These are phyloP conservation scores for Trypanosomatidae sp. DNA, from an alignment of 208 protist genomes.

Conservation along the genomic window DNA sequence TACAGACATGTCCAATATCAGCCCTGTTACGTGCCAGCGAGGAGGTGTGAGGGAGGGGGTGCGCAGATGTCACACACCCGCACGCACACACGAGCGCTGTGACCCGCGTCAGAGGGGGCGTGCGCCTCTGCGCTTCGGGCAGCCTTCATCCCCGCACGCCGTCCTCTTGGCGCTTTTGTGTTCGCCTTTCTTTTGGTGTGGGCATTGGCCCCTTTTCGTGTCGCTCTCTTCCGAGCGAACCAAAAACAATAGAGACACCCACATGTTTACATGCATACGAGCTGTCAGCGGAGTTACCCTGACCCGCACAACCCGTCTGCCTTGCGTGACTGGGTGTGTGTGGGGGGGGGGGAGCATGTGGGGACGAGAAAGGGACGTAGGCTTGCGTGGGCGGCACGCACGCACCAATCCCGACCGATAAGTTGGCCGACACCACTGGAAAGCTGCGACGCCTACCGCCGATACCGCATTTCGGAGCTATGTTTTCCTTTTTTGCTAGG, in stretches of 20 bases:
- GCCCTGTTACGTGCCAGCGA: neutral
- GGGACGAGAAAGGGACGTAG: neutral
- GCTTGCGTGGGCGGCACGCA: neutral
- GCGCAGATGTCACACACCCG: neutral
- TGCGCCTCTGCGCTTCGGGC: neutral
- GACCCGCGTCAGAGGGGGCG: neutral
- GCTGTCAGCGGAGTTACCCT: neutral
- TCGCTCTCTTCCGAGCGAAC: neutral
- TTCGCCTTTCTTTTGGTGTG: neutral
- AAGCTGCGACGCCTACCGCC: neutral
- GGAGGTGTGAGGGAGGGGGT: neutral
- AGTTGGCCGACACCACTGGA: neutral
- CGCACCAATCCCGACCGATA: neutral
- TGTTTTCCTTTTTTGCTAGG: neutral
- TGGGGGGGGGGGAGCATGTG: no score
- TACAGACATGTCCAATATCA: neutral
- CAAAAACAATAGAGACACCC: neutral
- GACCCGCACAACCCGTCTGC: neutral
- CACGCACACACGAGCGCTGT: neutral
- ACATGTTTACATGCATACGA: neutral
- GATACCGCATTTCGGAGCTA: neutral
- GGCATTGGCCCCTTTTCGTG: neutral
- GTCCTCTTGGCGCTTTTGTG: neutral
- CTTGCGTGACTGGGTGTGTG: neutral
- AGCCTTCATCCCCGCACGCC: neutral